Conservation (phyloP, 2,329 filamentous ascomycete genomes). For the Pestalotiopsis sp. region DNA sequence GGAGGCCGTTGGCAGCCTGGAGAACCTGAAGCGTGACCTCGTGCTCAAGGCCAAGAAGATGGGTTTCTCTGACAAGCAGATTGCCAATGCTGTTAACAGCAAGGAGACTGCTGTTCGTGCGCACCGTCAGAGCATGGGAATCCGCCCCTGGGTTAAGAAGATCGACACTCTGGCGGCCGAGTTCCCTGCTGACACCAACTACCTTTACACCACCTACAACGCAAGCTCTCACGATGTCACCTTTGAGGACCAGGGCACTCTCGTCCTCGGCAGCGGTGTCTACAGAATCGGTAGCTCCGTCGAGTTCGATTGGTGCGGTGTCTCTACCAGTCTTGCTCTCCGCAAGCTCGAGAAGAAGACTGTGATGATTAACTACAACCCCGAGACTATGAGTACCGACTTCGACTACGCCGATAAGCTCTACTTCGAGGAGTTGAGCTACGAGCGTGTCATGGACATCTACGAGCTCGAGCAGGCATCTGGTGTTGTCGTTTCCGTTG, state of each 20-base stretch:
- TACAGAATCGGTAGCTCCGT: slow-evolving; percentile 98
- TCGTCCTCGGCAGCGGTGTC: slow-evolving; percentile 91
- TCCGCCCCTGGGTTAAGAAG: slow-evolving; percentile 96
- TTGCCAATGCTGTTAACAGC: slow-evolving; percentile 81
- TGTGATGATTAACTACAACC: slow-evolving; percentile 79
- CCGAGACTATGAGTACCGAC: slow-evolving; percentile 73
- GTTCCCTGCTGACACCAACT: slow-evolving; percentile 94
- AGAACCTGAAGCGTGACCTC: slow-evolving; percentile 85
- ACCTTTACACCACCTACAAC: slow-evolving; percentile 97
- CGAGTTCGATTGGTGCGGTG: slow-evolving; percentile 98
- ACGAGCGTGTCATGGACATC: slow-evolving; percentile 98
- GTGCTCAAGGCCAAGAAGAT: slow-evolving; percentile 93
- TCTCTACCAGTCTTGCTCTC: slow-evolving; percentile 84
- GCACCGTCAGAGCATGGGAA: slow-evolving; percentile 80
- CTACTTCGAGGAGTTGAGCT: slow-evolving; percentile 96
- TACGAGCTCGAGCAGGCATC: slow-evolving; percentile 87
- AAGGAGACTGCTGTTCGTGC: slow-evolving; percentile 90
- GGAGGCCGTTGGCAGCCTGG: slow-evolving; percentile 79
- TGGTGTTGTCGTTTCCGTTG: slow-evolving; percentile 93
- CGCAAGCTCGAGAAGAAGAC: slow-evolving; percentile 93
- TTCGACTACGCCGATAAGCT: slow-evolving; percentile 88
- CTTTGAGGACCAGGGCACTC: slow-evolving; percentile 88
- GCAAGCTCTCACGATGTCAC: slow-evolving; percentile 90
- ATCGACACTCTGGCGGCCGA: slow-evolving; percentile 97
- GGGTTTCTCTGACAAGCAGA: slow-evolving; percentile 97